phyloP scores from a whole-genome alignment of 1,284 basidiomycete species.

The Bjerkandera adusta region DNA sequence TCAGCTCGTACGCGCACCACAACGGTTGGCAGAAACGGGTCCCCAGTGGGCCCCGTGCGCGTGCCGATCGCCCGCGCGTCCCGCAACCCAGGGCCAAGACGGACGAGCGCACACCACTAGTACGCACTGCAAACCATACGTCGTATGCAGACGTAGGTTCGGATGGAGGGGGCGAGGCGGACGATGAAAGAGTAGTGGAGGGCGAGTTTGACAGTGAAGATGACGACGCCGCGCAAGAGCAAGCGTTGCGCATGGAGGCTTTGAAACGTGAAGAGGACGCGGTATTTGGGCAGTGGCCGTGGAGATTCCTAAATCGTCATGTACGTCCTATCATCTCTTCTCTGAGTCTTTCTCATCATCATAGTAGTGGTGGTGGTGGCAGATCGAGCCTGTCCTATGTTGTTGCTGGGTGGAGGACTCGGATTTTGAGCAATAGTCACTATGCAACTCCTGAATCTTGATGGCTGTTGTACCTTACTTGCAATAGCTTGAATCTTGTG shows the following conservation, averaged over 20 bases:
- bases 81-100: constrained; percentile 8
- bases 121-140: constrained; percentile 17
- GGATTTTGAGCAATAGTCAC: constrained; percentile 29
- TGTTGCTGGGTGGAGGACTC: constrained; percentile 44
- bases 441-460: too few relatives aligned
- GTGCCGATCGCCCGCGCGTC: not conserved
- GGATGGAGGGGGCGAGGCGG: constrained; percentile 15
- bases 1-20: constrained; percentile 35
- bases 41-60: constrained; percentile 1
- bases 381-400: constrained; percentile 57
- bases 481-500: too few relatives aligned
- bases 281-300: constrained; percentile 67
- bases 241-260: constrained; percentile 28
- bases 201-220: constrained; percentile 22
- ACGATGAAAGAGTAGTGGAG: constrained; percentile 15
- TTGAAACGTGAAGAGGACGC: constrained; percentile 39
- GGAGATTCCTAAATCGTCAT: constrained; percentile 60
- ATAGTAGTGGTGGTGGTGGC: constrained; percentile 78
- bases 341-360: constrained; percentile 7
- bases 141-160: constrained; percentile 18
- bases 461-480: too few relatives aligned
- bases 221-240: constrained; percentile 31
- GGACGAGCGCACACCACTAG: constrained; percentile 34
- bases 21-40: constrained; percentile 26
- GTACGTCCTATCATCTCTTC: constrained; percentile 41